Base-by-base conservation (phyloP, 1,284 basidiomycete genomes). In the Athelia sp. region DNA sequence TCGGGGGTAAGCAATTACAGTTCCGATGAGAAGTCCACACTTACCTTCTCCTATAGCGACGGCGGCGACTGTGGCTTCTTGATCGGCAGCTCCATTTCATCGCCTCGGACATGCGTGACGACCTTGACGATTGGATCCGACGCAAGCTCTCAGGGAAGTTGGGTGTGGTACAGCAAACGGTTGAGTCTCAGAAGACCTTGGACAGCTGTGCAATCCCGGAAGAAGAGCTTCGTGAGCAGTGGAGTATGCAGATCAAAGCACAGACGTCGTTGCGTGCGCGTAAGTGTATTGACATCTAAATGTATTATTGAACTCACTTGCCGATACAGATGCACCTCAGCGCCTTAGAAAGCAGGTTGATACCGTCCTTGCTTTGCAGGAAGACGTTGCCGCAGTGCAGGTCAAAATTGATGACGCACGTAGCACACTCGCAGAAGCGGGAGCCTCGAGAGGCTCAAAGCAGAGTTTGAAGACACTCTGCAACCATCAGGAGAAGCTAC, bases 41-140 rank as follows among this genome's bases (percentile, higher is more conserved):
- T 40, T n/a, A 40, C 9, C 36, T 21, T 40, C 36, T 8, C n/a
- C 6, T 13, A 29, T 46, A 69, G 66, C 34, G 50, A 3, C 49
- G 54, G 13, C 26, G 54, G 2, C 32, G 56, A 10, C 50, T 66
- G 1, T 68, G 62, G 60, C 43, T 67, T 1, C 54, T 67, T 22
- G 62, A 69, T 40, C 47, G 56, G 6, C 61, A 66, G 23, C 54
- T 57, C 0, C 32, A 45, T 0, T 50, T 54, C 9, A 56, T 70
- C 24, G 57, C 51, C 0, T 11, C 13, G 3, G 49, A 58, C 13
- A 52, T 59, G 38, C 24, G 36, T 1, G 31, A 46, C 1, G 51
- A 52, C 4, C 57, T 65, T 1, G 61, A 60, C 0, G 47, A 51
- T 1, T 65, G 63, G 61, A 52, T 65, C 11, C 8, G 9, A 23